Evolutionary conservation across 2,329 filamentous ascomycete genomes (phyloP).

Genomic region (Hypoxylon sp.): DNA sequence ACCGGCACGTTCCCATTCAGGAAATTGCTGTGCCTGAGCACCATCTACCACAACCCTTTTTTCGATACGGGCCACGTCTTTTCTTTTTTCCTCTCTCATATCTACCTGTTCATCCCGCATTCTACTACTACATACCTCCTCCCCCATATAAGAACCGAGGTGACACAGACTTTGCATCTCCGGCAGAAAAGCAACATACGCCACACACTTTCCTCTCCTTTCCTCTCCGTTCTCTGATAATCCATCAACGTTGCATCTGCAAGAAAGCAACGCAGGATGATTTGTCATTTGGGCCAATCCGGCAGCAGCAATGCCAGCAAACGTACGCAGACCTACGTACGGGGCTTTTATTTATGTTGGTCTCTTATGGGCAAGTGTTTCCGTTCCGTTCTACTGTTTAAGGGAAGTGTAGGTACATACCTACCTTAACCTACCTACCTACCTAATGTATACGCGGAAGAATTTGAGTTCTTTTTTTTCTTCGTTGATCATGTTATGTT

Average conservation of each 20-base stretch:
- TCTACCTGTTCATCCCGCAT: not conserved
- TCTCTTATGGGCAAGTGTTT: slow-evolving; percentile 24
- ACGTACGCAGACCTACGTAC: slow-evolving; percentile 11
- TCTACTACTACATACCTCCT: not conserved
- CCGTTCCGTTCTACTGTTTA: slow-evolving; percentile 12
- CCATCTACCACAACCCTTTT: not conserved
- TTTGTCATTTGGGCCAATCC: slow-evolving; percentile 24
- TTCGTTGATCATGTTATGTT: not conserved
- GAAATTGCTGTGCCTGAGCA: slow-evolving; percentile 18
- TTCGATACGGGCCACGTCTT: not conserved
- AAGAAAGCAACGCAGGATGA: slow-evolving; percentile 1
- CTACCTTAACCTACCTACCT: too few relatives aligned
- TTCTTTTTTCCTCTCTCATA: not conserved
- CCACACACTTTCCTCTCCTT: slow-evolving; percentile 1
- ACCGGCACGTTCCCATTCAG: slow-evolving; percentile 34
- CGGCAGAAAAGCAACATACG: slow-evolving; percentile 17
- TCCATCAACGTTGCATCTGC: slow-evolving; percentile 38
- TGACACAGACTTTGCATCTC: slow-evolving; percentile 26
- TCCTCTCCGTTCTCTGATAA: slow-evolving; percentile 5
- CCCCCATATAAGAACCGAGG: not conserved
- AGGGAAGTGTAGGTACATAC: slow-evolving; percentile 3
- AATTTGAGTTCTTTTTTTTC: not conserved
- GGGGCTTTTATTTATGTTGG: slow-evolving; percentile 1
- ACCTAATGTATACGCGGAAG: not conserved
- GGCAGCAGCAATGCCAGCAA: not conserved